Evolutionary conservation across 305 asterid species (phyloP).

Genomic region (Fraxinus floribunda): DNA sequence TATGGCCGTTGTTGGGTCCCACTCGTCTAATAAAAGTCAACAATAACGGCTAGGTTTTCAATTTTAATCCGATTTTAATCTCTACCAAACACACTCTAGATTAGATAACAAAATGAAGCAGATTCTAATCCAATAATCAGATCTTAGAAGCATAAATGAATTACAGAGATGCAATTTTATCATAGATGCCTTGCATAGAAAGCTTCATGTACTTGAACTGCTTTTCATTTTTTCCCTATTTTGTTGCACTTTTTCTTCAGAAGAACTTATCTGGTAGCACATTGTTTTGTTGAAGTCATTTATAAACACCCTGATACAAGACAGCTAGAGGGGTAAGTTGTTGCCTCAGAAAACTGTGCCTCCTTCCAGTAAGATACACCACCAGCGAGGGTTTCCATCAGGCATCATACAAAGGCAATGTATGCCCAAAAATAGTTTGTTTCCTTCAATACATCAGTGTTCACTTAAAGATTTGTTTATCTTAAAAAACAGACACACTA

Average conservation of each 20-base stretch:
- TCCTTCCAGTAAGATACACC: not conserved
- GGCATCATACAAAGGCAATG: not conserved
- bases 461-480: not conserved
- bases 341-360: not conserved
- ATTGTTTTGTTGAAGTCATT: not conserved
- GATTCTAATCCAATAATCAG: not conserved
- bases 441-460: slow-evolving; percentile 4
- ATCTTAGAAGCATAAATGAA: not conserved
- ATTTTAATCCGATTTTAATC: no score
- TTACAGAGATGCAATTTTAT: not conserved
- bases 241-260: not conserved
- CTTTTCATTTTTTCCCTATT: not conserved
- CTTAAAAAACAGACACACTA: not conserved
- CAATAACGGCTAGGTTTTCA: no score
- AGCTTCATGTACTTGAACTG: not conserved
- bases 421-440: not conserved
- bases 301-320: not conserved
- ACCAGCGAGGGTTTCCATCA: not conserved
- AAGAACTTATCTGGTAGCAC: not conserved
- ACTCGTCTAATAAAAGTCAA: no score
- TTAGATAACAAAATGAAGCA: not conserved
- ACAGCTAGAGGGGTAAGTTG: not conserved
- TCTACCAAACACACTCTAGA: no score
- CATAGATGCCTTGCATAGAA: not conserved
- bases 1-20: no score